phyloP scores from a whole-genome alignment of 768 basidiomycete genomes.

The Boletus patriciae region DNA sequence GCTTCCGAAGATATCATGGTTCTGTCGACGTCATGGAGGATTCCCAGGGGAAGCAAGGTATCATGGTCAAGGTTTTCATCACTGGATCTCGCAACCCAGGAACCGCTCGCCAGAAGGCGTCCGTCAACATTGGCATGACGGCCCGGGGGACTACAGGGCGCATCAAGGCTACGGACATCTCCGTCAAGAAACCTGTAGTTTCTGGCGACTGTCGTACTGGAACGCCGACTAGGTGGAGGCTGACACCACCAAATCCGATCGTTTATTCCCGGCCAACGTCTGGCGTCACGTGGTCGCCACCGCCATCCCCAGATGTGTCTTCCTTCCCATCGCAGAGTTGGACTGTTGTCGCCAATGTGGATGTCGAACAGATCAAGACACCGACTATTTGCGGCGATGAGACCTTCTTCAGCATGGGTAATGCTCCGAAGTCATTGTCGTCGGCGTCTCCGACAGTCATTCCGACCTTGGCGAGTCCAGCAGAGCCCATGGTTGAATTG shows the following conservation, averaged over 20 bases:
- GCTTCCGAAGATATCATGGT: not conserved
- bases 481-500: not conserved
- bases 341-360: not conserved
- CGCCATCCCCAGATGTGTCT: not conserved
- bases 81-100: not conserved
- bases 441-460: not conserved
- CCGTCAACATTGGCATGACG: not conserved
- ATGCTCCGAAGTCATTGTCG: not conserved
- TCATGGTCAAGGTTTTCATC: not conserved
- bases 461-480: not conserved
- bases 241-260: not conserved
- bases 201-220: not conserved
- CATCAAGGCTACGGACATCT: not conserved
- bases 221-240: not conserved
- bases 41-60: not conserved
- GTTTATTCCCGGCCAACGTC: not conserved
- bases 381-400: not conserved
- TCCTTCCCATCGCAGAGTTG: constrained; percentile 9
- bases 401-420: too few species aligned
- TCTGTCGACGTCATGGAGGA: not conserved
- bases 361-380: not conserved
- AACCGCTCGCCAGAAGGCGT: not conserved
- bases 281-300: not conserved
- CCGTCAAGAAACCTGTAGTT: not conserved
- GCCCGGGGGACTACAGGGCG: not conserved